Evolutionary conservation across 2,329 filamentous ascomycete genomes (phyloP).

Genomic region (Aspergillus ibericus): DNA sequence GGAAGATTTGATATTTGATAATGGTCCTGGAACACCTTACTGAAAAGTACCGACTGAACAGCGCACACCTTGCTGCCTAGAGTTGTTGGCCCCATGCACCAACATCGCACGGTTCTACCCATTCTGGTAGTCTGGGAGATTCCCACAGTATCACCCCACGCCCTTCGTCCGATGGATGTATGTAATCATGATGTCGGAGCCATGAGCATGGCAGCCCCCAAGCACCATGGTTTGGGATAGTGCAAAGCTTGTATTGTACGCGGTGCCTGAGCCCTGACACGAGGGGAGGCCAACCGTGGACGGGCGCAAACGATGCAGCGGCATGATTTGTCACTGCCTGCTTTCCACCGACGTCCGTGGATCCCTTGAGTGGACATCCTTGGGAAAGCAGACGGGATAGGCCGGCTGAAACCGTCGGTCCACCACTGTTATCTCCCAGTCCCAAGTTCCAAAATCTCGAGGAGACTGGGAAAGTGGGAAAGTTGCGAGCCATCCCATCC

Average conservation of each 20-base stretch:
- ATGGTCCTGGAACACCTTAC: background rate
- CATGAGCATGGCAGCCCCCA: background rate
- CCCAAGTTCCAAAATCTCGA: too few species aligned
- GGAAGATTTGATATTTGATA: background rate
- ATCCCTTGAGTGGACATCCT: constrained; percentile 11
- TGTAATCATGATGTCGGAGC: constrained; percentile 2
- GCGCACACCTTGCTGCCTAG: background rate
- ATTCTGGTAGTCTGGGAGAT: too few species aligned
- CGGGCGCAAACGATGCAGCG: background rate
- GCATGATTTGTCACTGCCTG: constrained; percentile 8
- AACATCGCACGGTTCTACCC: background rate
- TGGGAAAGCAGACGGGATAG: constrained; percentile 15
- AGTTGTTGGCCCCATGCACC: background rate
- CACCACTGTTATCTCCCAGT: constrained; percentile 10
- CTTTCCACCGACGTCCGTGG: constrained; percentile 8
- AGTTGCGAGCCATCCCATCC: background rate
- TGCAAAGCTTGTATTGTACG: constrained; percentile 6
- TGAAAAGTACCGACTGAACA: background rate
- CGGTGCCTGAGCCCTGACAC: constrained; percentile 4
- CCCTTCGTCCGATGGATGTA: background rate
- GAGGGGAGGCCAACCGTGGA: constrained; percentile 5
- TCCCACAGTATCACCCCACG: too few species aligned
- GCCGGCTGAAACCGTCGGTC: constrained; percentile 17
- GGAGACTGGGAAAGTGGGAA: background rate
- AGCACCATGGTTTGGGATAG: background rate